Percentiles rank a stretch among this genome's conserved stretches.
These are phyloP conservation scores for Zygoascus hellenicus DNA, from an alignment of 1,139 yeast species.

Conservation along the genomic window DNA sequence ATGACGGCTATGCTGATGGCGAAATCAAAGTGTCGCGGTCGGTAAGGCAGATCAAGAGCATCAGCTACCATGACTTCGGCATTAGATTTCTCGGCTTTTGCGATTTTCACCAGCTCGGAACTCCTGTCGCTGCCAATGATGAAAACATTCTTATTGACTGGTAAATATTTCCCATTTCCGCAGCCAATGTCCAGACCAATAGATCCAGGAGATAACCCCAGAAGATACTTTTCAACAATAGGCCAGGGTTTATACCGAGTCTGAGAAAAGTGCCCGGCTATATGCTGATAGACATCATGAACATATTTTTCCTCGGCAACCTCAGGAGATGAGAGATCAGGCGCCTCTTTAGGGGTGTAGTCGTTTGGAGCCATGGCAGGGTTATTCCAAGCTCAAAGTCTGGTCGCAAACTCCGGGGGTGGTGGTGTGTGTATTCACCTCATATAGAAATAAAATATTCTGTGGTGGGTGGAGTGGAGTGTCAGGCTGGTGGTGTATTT, in stretches of 20 bases:
- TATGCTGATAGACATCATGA: conserved; percentile 84
- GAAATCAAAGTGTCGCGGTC: conserved; percentile 60
- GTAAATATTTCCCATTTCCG: conserved; percentile 90
- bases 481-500: no score
- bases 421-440: no score
- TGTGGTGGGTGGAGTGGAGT: no score
- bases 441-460: no score
- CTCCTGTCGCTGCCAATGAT: conserved; percentile 84
- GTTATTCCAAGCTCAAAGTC: no score
- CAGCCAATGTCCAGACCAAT: conserved; percentile 70
- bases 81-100: conserved; percentile 40
- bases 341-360: neutral
- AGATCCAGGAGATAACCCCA: conserved; percentile 38
- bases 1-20: conserved; percentile 95
- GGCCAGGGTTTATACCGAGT: conserved; percentile 99
- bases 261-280: conserved; percentile 87
- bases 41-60: conserved; percentile 68
- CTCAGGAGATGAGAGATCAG: conserved; percentile 11
- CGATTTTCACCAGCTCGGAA: conserved; percentile 69
- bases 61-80: conserved; percentile 65
- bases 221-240: conserved; percentile 68
- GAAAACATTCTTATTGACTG: conserved; percentile 58
- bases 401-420: no score
- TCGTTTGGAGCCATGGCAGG: no score
- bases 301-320: conserved; percentile 71